Percentiles rank a stretch among this genome's conserved stretches.
Evolutionary conservation across 768 basidiomycete species (phyloP).

Genomic region (Lanmaoa pseudosensibilis): DNA sequence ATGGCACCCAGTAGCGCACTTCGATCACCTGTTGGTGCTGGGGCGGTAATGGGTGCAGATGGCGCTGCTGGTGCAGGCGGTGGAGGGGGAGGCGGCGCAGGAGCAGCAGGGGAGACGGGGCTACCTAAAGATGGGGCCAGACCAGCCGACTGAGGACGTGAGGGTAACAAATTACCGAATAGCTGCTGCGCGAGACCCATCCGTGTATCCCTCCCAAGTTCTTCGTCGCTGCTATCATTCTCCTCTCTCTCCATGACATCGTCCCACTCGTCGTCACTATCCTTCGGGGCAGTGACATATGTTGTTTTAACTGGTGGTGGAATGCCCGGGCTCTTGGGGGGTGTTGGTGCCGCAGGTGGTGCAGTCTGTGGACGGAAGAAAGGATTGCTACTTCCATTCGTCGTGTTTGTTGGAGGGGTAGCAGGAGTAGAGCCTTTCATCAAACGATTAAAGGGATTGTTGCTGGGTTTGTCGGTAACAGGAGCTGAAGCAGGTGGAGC

Average conservation of each 20-base stretch:
- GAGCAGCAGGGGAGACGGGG: constrained; percentile 33
- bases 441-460: constrained; percentile 80
- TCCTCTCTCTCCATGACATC: constrained; percentile 73
- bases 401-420: constrained; percentile 21
- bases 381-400: constrained; percentile 66
- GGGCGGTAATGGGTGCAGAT: constrained; percentile 32
- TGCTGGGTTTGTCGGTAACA: constrained; percentile 51
- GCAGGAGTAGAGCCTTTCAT: constrained; percentile 42
- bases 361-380: constrained; percentile 60
- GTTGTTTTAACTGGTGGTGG: constrained; percentile 53
- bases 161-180: constrained; percentile 70
- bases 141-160: constrained; percentile 57
- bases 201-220: constrained; percentile 63
- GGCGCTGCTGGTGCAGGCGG: constrained; percentile 25
- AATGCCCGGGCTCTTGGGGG: constrained; percentile 34
- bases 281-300: constrained; percentile 62
- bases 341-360: constrained; percentile 37
- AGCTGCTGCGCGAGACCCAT: constrained; percentile 74
- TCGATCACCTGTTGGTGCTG: constrained; percentile 51
- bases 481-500: constrained; percentile 31
- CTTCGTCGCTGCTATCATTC: constrained; percentile 77
- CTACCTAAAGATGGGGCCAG: constrained; percentile 22
- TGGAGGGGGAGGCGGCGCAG: constrained; percentile 40
- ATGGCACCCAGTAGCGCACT: constrained; percentile 77
- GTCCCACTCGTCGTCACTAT: constrained; percentile 81